Base-by-base conservation (phyloP, 306 rosid species). In the Leucaena leucocephala region DNA sequence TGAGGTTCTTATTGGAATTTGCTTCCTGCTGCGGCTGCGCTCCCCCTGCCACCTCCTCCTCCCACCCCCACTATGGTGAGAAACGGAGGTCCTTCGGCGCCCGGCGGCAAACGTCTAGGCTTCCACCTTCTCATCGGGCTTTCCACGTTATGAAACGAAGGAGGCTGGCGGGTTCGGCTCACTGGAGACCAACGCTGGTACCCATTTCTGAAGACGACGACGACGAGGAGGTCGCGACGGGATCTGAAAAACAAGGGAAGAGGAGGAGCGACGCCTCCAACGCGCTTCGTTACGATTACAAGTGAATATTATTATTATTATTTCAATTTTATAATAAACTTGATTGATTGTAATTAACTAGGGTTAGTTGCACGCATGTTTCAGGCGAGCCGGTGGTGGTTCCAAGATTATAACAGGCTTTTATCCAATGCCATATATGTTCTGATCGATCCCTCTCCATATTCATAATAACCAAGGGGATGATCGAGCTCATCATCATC, bases 171-270 rank as follows among this genome's bases (percentile, higher is more conserved):
- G 40, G 27, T 5, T 45, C 62, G 2, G 5, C 33, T 0, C 88
- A 87, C 4, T 92, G 97, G 97, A 88, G 61, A 84, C 97, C 97
- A 27, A 84, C 91, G 71, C 78, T 90, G 27, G 49, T 80, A 43
- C 34, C 94, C 7, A 92, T 92, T 8, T 76, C 85, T 1, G 97
- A 92, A 84, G 90, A 90, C 71, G 19, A 27, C 34, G 54, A 44
- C 4, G 14, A 9, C 14, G 49, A 45, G 11, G 48, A 44, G 49
- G 49, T 45, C 14, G 49, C 49, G 49, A 11, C 49, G 15, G 1
- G 55, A 35, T n/a, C 75, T 6, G 72, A 68, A 14, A 80, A 68
- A 11, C 70, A 77, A 6, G 73, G 39, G 4, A 80, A 73, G 79
- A 77, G 59, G 74, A 80, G 42, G 71, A 61, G 39, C 2, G 5